Conservation (phyloP, 495 filamentous ascomycete genomes). For the Penicillium silybi region DNA sequence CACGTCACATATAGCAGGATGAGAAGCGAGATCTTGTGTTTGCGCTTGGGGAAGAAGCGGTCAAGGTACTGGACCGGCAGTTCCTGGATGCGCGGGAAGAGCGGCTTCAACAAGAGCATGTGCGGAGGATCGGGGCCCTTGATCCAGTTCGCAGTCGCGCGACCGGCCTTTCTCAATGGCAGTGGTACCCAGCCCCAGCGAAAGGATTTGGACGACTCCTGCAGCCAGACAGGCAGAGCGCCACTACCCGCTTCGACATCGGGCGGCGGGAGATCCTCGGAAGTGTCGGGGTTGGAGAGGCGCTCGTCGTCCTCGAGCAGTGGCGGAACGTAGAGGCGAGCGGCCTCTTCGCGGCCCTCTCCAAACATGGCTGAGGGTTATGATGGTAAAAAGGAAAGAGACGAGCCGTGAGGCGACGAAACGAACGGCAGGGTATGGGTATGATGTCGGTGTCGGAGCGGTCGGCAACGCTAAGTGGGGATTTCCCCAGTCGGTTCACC, state of each 20-base stretch:
- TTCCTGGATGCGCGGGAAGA: slow-evolving; percentile 67
- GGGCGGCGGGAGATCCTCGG: slow-evolving; percentile 34
- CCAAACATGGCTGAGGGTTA: slow-evolving; percentile 28
- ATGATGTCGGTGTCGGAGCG: slow-evolving; percentile 24
- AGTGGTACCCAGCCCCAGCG: slow-evolving; percentile 51
- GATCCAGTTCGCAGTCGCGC: slow-evolving; percentile 58
- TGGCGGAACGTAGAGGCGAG: slow-evolving; percentile 33
- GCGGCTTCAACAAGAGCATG: slow-evolving; percentile 60
- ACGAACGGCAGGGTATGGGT: slow-evolving; percentile 9
- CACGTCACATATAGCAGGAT: slow-evolving; percentile 62
- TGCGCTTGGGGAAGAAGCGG: slow-evolving; percentile 57
- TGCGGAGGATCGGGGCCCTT: slow-evolving; percentile 65
- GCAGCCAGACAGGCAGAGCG: slow-evolving; percentile 48
- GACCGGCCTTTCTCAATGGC: slow-evolving; percentile 44
- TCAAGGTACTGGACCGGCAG: slow-evolving; percentile 61
- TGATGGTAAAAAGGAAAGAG: slow-evolving; percentile 3
- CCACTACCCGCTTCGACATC: slow-evolving; percentile 34
- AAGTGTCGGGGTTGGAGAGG: slow-evolving; percentile 37
- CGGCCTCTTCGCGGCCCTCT: slow-evolving; percentile 32
- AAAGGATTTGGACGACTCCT: slow-evolving; percentile 51
- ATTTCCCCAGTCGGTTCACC: slow-evolving; percentile 16
- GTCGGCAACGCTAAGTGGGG: slow-evolving; percentile 21
- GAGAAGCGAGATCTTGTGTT: slow-evolving; percentile 55
- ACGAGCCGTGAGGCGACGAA: slow-evolving; percentile 2
- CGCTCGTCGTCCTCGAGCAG: slow-evolving; percentile 35